Conservation (phyloP, 2,329 filamentous ascomycete species). For the Pyrenophora seminiperda region DNA sequence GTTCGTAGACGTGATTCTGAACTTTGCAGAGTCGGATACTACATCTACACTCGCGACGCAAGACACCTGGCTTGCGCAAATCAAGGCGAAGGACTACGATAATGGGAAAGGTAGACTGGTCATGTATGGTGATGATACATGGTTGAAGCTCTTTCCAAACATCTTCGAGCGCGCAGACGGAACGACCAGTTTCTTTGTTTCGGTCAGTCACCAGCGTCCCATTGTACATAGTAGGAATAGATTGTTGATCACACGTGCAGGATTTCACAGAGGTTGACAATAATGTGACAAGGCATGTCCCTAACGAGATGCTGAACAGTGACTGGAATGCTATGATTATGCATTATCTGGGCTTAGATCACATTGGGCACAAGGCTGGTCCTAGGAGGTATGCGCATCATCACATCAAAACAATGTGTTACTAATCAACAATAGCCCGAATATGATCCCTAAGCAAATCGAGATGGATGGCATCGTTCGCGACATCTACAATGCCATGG, state of each 20-base stretch:
- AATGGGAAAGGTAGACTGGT: slow-evolving; percentile 66
- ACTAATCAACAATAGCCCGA: slow-evolving; percentile 61
- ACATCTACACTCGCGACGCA: slow-evolving; percentile 84
- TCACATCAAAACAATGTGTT: not conserved
- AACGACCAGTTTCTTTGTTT: slow-evolving; percentile 97
- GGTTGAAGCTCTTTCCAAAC: slow-evolving; percentile 92
- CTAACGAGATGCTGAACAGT: slow-evolving; percentile 70
- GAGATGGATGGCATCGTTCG: slow-evolving; percentile 90
- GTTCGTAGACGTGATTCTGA: slow-evolving; percentile 94
- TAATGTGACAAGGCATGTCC: slow-evolving; percentile 92
- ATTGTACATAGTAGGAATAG: slow-evolving; percentile 42
- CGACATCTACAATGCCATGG: slow-evolving; percentile 76
- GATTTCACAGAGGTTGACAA: slow-evolving; percentile 98
- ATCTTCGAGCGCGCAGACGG: slow-evolving; percentile 88
- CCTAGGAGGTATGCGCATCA: slow-evolving; percentile 69
- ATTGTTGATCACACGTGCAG: slow-evolving; percentile 55
- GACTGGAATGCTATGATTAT: slow-evolving; percentile 96
- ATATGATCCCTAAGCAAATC: slow-evolving; percentile 89
- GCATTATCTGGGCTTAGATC: slow-evolving; percentile 93
- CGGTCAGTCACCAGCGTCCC: slow-evolving; percentile 63
- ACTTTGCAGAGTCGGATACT: slow-evolving; percentile 92
- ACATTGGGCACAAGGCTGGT: slow-evolving; percentile 96
- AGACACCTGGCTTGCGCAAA: slow-evolving; percentile 95
- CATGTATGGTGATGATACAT: slow-evolving; percentile 98
- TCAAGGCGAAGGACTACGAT: slow-evolving; percentile 66